These are phyloP conservation scores for Paraurostyla sp. DNA, from an alignment of 73 alveolate genomes.

Conservation along the genomic window DNA sequence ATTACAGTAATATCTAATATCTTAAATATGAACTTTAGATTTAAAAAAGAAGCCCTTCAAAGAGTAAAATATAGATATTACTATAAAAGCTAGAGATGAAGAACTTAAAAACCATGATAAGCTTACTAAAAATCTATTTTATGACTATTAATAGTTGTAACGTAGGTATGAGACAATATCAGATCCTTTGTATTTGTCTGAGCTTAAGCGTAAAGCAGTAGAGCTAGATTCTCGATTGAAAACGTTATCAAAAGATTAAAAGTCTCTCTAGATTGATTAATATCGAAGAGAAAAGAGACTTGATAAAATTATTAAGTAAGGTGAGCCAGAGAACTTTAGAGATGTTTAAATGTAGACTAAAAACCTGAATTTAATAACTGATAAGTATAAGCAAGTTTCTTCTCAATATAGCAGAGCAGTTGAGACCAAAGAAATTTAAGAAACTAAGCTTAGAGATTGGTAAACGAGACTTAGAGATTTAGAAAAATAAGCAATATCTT, in stretches of 20 bases:
- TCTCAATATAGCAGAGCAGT: background rate
- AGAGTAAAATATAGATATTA: conserved; percentile 26
- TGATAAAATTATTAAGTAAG: conserved; percentile 64
- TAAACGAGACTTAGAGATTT: conserved; percentile 7
- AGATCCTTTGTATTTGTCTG: conserved; percentile 18
- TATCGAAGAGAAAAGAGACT: conserved; percentile 60
- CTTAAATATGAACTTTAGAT: background rate
- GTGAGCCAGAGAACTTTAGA: conserved; percentile 71
- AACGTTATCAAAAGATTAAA: conserved; percentile 17
- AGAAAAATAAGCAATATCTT: conserved; percentile 20
- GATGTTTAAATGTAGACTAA: conserved; percentile 34
- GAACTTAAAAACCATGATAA: conserved; percentile 61
- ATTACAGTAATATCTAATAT: conserved; percentile 27
- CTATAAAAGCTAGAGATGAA: conserved; percentile 35
- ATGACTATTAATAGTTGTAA: conserved; percentile 31
- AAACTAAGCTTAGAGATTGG: conserved; percentile 17
- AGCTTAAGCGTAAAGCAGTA: conserved; percentile 17
- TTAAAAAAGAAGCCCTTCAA: conserved; percentile 28
- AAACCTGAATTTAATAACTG: conserved; percentile 44
- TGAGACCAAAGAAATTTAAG: conserved; percentile 37
- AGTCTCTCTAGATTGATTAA: conserved; percentile 35
- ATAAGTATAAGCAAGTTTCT: conserved; percentile 33
- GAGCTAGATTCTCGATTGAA: conserved; percentile 26
- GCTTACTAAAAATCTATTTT: conserved; percentile 18
- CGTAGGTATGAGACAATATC: conserved; percentile 16